Base-by-base conservation (phyloP, 2,329 filamentous ascomycete species). In the Ramularia endophylla region DNA sequence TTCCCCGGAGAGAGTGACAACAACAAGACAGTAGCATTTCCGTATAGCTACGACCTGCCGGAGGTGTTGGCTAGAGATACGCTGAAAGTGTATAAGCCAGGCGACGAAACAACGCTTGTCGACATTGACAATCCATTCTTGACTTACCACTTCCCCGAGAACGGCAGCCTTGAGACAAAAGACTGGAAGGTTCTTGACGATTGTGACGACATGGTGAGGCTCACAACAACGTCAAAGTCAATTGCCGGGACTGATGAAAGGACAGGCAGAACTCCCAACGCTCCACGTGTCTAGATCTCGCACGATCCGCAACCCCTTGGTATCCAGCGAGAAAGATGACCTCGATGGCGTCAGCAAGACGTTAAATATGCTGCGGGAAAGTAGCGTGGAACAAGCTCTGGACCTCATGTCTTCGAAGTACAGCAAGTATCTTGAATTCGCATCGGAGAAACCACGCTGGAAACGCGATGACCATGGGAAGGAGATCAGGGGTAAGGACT, bases 101-200 rank as follows among this genome's bases (percentile, higher is more conserved):
- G 13, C 13, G 30, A 32, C 18, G 30, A 32, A 17, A 32, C 30
- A 9, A 32, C 16, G 5, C 30, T 32, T 9, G 30, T 32, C 13
- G 16, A 15, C 13, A 17, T 32, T 32, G 12, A 15, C 30, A 32
- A 32, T 13, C 30, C 30, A 32, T 17, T 32, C 2, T 17, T 13
- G 13, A 32, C 30, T 17, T 32, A 32, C 6, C 30, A 32, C 13
- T 32, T 32, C 12, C 30, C 30, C 12, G 18, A 32, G 30, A 32
- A 32, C 8, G 5, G 18, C 30, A 32, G 30, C 30, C 15, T 32
- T 17, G 18, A 15, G 9, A 8, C n/a, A 15, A 13, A 9, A 16
- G 30, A 32, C 30, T 32, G 30, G 30, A 32, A 32, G 12, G 5
- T 32, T 16, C 12, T 32, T 15, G 30, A 32, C 30, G 30, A 32